Evolutionary conservation across 31 red algal genomes (phyloP).

Genomic region (Porphyra umbilicalis): DNA sequence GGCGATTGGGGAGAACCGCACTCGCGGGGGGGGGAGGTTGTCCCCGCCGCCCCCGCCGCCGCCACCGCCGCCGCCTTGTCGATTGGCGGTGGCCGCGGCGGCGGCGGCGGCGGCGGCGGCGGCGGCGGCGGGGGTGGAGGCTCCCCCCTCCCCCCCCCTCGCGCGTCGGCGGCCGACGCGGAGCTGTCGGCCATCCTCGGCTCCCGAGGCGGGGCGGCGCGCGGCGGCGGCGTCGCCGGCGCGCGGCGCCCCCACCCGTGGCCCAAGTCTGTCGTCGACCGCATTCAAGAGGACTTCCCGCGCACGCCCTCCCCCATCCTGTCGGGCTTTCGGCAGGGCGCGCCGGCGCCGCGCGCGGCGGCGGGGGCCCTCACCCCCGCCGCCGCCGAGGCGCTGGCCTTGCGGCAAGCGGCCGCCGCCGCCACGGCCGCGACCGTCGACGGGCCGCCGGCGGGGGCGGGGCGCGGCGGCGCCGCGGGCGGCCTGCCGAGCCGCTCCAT

Average conservation of each 20-base stretch:
- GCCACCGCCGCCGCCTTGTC: no score
- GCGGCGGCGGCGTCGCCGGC: neutral
- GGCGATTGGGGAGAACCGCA: neutral
- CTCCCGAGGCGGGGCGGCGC: neutral
- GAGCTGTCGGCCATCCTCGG: neutral
- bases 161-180: neutral
- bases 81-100: no score
- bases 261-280: conserved; percentile 67
- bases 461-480: neutral
- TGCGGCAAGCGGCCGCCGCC: neutral
- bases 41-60: no score
- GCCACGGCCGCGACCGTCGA: neutral
- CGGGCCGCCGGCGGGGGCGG: neutral
- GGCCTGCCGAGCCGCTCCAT: neutral
- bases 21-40: no score
- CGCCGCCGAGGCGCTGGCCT: neutral
- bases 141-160: neutral
- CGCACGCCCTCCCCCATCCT: conserved; percentile 53
- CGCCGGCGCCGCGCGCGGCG: neutral
- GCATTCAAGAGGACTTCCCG: conserved; percentile 86
- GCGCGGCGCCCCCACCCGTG: neutral
- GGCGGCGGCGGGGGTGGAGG: neutral
- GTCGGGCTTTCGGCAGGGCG: neutral
- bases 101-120: neutral
- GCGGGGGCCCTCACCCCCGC: neutral